Conservation (phyloP, 1,284 basidiomycete species). For the Trichosporon inkin region DNA sequence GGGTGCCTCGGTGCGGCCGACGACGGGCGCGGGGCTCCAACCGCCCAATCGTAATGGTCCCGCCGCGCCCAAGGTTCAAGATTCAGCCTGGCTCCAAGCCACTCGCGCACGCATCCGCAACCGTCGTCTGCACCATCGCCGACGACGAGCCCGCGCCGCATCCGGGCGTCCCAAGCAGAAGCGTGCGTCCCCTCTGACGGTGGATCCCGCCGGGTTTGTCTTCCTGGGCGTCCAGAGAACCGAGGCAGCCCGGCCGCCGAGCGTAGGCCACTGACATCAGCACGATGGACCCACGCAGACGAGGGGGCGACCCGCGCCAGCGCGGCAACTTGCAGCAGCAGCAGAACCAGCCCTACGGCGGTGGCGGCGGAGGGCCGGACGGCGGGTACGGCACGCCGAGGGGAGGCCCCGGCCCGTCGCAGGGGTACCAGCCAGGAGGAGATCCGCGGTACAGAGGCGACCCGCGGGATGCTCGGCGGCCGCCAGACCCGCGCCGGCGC, state of each 20-base stretch:
- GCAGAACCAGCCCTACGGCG: slow-evolving; percentile 2
- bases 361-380: neutral
- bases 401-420: neutral
- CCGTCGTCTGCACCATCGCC: neutral
- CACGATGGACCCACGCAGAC: slow-evolving; percentile 16
- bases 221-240: too few species aligned
- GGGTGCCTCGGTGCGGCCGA: too few species aligned
- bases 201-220: too few species aligned
- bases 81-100: neutral
- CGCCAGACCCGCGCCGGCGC: slow-evolving; percentile 10
- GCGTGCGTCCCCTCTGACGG: neutral
- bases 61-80: too few species aligned
- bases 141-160: too few species aligned
- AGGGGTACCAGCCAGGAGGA: neutral
- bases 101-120: neutral
- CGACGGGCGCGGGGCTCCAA: too few species aligned
- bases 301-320: slow-evolving; percentile 19
- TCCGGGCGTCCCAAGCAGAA: neutral
- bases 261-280: neutral
- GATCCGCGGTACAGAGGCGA: slow-evolving; percentile 6
- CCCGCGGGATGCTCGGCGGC: slow-evolving; percentile 4
- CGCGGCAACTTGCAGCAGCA: slow-evolving; percentile 10
- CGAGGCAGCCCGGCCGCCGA: too few species aligned
- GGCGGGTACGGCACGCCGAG: slow-evolving; percentile 8
- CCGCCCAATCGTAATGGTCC: too few species aligned